Evolutionary conservation across 257 asterid species (phyloP), one percentile per base, ranked within the genome.

Genomic region (Dorcoceras hygrometricum): DNA sequence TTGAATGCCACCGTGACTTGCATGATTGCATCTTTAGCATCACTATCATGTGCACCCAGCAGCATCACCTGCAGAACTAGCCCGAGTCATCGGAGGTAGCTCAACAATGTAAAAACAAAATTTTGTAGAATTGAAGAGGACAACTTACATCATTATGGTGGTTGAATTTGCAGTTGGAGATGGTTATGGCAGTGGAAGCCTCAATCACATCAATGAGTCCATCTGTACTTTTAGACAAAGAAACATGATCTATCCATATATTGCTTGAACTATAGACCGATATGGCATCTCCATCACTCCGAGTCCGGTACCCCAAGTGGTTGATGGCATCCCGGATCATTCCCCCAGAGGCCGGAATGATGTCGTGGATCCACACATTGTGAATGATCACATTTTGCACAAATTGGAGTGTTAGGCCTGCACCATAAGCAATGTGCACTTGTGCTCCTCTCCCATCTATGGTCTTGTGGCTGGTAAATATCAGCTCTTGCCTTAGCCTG

Each of bases 151-250:
- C 83, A 57, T 90, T 81, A 32, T 90, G 97, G 66, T 88, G 77
- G 81, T 88, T 88, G 80, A 91, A 91, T 72, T 91, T 88, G 87
- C 95, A 86, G 80, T 88, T 88, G 60, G 97, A 90, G 70, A 90
- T 81, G 68, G 97, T 90, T 57, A 90, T 66, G 8, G 97, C 97
- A 0, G 96, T 90, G 58, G 97, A 90, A n/a, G 86, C 97, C 79
- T 78, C 80, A 54, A 90, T 80, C 36, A 83, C 97, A 54, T 90
- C 96, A 14, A 88, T 32, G 57, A 88, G 96, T 1, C 97, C 97
- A 54, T 90, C 97, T 0, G 66, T 73, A 26, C 80, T 82, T 43
- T 29, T 82, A 2, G 90, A 60, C 66, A 88, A 11, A 1, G 96
- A 75, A 59, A 76, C 78, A 43, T 90, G 97, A 74, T 88, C 97